Evolutionary conservation across 208 protist species (phyloP).

Genomic region (Crithidia sp.): DNA sequence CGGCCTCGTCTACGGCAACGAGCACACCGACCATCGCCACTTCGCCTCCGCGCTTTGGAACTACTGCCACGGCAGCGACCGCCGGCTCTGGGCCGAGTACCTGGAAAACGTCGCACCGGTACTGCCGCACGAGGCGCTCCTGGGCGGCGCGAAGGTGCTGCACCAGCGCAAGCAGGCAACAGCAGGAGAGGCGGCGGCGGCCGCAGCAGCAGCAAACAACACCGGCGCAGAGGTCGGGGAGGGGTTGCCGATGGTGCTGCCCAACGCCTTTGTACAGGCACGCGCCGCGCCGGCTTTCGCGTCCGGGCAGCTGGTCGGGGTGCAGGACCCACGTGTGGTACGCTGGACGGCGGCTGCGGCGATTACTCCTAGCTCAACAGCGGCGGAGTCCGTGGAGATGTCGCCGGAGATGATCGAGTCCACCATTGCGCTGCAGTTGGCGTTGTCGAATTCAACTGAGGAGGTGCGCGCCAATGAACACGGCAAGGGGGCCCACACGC

Average conservation of each 20-base stretch:
- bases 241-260: slow-evolving; percentile 56
- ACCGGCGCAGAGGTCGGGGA: background rate
- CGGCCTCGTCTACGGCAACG: slow-evolving; percentile 72
- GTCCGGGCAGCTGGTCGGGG: slow-evolving; percentile 45
- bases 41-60: slow-evolving; percentile 47
- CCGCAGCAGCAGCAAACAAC: background rate
- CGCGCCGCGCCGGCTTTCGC: slow-evolving; percentile 65
- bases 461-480: slow-evolving; percentile 6
- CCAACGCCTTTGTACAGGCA: slow-evolving; percentile 51
- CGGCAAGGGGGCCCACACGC: background rate
- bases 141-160: slow-evolving; percentile 48
- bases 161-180: slow-evolving; percentile 12
- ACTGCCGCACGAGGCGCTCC: slow-evolving; percentile 68
- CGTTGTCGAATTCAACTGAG: slow-evolving; percentile 24
- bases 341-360: slow-evolving; percentile 22
- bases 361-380: background rate
- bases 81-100: slow-evolving; percentile 86
- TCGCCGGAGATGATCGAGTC: slow-evolving; percentile 25
- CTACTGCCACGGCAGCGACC: slow-evolving; percentile 86
- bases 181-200: background rate
- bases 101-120: slow-evolving; percentile 81
- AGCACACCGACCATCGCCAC: slow-evolving; percentile 5
- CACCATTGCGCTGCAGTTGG: slow-evolving; percentile 21
- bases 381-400: background rate
- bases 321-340: slow-evolving; percentile 23